Conservation (phyloP, 352 stramenopile genomes). For the Pelagophyceae sp. region DNA sequence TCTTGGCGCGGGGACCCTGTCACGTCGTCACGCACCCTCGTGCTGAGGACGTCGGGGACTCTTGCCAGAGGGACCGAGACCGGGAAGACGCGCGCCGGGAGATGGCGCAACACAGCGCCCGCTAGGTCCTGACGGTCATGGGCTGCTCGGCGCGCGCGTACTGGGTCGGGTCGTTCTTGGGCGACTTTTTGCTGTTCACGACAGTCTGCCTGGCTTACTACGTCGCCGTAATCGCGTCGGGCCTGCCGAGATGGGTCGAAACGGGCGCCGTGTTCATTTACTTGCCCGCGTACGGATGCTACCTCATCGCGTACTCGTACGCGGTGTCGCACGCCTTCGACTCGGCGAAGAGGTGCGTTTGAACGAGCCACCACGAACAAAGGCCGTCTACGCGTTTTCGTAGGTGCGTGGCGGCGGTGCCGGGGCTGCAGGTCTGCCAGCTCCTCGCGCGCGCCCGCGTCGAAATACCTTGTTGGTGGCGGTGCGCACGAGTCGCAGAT, state of each 20-base stretch:
- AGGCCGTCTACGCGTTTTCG: too few relatives aligned
- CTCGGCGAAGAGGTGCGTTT: neutral
- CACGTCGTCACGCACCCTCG: neutral
- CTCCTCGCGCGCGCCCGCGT: too few relatives aligned
- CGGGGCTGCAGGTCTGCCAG: neutral
- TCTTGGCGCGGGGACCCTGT: neutral
- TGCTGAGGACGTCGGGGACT: neutral
- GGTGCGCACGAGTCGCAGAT: too few relatives aligned
- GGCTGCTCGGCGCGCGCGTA: constrained; percentile 18
- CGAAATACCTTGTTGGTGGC: too few relatives aligned
- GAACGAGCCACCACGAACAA: too few relatives aligned
- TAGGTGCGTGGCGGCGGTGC: neutral
- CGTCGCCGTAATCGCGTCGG: neutral
- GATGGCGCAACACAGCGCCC: neutral
- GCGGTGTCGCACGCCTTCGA: neutral
- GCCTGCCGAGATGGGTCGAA: neutral
- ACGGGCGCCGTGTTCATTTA: neutral
- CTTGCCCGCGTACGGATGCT: neutral
- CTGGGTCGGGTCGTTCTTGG: constrained; percentile 23
- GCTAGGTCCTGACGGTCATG: constrained; percentile 22
- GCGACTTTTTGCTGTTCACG: constrained; percentile 16
- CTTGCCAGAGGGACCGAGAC: constrained; percentile 14
- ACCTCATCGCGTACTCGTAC: constrained; percentile 5
- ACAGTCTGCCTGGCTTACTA: neutral
- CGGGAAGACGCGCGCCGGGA: too few relatives aligned